Base-by-base conservation (phyloP, 176 grass and related monocot species). In the Poa pratensis region DNA sequence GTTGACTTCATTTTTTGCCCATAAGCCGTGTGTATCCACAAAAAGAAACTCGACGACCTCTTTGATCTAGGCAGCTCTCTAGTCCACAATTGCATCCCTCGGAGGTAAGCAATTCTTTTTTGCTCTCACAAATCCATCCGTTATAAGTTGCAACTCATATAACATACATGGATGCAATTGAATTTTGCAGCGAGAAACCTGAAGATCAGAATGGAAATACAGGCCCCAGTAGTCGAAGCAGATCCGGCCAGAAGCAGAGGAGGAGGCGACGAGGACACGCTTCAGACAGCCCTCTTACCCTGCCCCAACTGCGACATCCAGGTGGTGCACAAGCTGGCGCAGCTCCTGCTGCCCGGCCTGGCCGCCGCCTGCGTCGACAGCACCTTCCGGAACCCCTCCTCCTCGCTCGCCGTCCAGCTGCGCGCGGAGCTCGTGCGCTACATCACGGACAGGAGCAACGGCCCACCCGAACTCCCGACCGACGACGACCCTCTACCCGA, bases 331-430 rank as follows among this genome's bases (percentile, higher is more conserved):
- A 77, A 77, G 32, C 75, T 77, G 32, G 75, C 75, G 32, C 75
- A 77, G 75, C 75, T 77, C 30, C 52, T 77, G 52, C 75, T 77
- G 6, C 32, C 30, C 3, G 75, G 75, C 32, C 75, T 77, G 30
- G 75, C 52, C 32, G 52, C 75, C 30, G 52, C 72, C 18, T 77
- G 75, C 72, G 46, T 75, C 72, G 48, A 75, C 72, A 75, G 32
- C 52, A 37, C 75, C 52, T 37, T 77, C 3, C 6, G 75, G 32
- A 39, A 22, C 52, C 75, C 52, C 19, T 77, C 75, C 32, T 58
- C 75, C 32, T 17, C 71, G 45, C 51, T 77, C 20, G 75, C 75
- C 32, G 20, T 77, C 53, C 75, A 77, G 20, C 75, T 59, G 52
- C 75, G 75, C 30, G 13, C 52, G 20, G 75, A 77, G 52, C 52